Percentiles rank a stretch among this genome's conserved stretches.
These are phyloP conservation scores for Parathielavia hyrcaniae DNA, from an alignment of 495 filamentous ascomycete species.

Conservation along the genomic window DNA sequence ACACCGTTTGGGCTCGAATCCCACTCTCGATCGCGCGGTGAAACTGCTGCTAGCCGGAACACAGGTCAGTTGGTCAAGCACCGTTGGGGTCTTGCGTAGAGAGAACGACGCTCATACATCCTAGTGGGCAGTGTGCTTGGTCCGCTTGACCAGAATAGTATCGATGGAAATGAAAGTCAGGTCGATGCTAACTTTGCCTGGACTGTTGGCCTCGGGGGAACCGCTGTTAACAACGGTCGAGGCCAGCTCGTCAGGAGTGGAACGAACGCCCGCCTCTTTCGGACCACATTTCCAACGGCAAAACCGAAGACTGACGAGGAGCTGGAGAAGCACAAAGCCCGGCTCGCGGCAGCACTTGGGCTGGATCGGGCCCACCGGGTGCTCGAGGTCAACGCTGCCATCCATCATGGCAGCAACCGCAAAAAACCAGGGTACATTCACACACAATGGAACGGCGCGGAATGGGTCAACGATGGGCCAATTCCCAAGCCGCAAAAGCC, in stretches of 20 bases:
- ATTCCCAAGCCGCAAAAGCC: constrained; percentile 27
- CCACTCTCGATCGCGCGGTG: constrained; percentile 28
- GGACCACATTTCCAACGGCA: constrained; percentile 55
- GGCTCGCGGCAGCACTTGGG: constrained; percentile 77
- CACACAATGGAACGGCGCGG: constrained; percentile 51
- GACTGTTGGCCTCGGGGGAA: constrained; percentile 61
- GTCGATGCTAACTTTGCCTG: constrained; percentile 69
- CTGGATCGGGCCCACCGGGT: constrained; percentile 62
- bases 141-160: constrained; percentile 25
- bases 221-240: constrained; percentile 53
- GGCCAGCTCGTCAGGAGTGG: constrained; percentile 60
- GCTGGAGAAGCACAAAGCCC: constrained; percentile 60
- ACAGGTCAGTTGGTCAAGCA: constrained; percentile 20
- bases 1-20: constrained; percentile 31
- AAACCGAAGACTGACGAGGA: constrained; percentile 50
- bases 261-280: constrained; percentile 68
- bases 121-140: constrained; percentile 37
- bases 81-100: background rate
- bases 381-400: constrained; percentile 39
- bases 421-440: constrained; percentile 13
- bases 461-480: constrained; percentile 51
- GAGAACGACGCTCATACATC: background rate
- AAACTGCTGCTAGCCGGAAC: constrained; percentile 29
- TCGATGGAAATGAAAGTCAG: constrained; percentile 30
- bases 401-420: constrained; percentile 21